Percentiles rank a stretch among this genome's conserved stretches.
These are phyloP conservation scores for Pythium pyrilobum DNA, from an alignment of 352 stramenopile species.

Conservation along the genomic window DNA sequence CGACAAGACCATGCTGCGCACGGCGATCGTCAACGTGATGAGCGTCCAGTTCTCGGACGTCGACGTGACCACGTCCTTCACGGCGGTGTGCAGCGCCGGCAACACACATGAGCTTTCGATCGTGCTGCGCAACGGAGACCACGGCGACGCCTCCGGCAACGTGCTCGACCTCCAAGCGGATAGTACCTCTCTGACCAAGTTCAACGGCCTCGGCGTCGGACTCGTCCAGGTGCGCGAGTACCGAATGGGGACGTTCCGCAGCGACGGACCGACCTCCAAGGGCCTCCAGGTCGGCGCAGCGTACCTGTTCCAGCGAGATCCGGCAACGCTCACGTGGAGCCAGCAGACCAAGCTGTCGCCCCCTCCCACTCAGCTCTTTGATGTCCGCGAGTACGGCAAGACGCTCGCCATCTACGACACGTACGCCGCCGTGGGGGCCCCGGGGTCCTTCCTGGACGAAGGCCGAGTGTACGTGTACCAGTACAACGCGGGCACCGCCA, in stretches of 20 bases:
- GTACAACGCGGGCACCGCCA: conserved; percentile 29
- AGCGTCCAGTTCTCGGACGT: conserved; percentile 49
- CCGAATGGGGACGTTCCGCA: conserved; percentile 46
- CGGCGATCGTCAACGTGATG: conserved; percentile 49
- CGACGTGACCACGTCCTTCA: conserved; percentile 46
- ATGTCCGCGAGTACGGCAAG: conserved; percentile 53
- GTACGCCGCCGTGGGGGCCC: conserved; percentile 58
- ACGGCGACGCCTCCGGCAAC: conserved; percentile 48
- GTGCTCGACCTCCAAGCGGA: conserved; percentile 56
- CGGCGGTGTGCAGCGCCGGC: conserved; percentile 33
- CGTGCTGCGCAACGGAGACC: conserved; percentile 45
- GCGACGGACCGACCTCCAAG: conserved; percentile 51
- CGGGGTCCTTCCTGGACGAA: conserved; percentile 44
- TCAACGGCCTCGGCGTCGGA: conserved; percentile 17
- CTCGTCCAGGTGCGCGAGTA: conserved; percentile 49
- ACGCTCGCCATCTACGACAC: conserved; percentile 41
- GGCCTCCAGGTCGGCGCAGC: conserved; percentile 63
- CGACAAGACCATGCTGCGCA: conserved; percentile 34
- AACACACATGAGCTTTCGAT: conserved; percentile 44
- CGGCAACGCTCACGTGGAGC: conserved; percentile 34
- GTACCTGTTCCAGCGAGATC: conserved; percentile 54
- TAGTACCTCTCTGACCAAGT: conserved; percentile 33
- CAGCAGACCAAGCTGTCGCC: conserved; percentile 52
- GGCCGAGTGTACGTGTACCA: conserved; percentile 77
- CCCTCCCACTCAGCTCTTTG: conserved; percentile 27